phyloP scores from a whole-genome alignment of 495 filamentous ascomycete genomes.

The Trichoderma erinaceum region DNA sequence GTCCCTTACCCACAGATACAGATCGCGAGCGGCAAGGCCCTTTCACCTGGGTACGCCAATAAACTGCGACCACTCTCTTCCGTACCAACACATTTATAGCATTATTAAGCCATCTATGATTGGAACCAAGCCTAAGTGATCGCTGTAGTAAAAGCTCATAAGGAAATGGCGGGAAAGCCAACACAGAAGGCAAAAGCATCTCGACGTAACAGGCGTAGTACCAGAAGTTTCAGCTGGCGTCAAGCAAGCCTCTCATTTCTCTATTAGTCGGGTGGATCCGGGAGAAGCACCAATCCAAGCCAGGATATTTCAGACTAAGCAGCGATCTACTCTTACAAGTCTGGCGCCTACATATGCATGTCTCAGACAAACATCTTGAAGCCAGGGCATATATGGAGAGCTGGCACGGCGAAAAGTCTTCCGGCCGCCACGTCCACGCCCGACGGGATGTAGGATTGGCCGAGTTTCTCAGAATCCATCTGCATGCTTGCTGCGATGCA shows the following conservation, averaged over 20 bases:
- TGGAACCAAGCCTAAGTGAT: too few relatives aligned
- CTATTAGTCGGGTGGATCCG: background rate
- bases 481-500: background rate
- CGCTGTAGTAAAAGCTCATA: background rate
- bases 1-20: too few relatives aligned
- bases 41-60: too few relatives aligned
- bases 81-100: too few relatives aligned
- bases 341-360: slow-evolving; percentile 10
- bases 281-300: background rate
- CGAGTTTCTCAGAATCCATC: background rate
- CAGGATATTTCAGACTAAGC: background rate
- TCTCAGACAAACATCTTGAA: background rate
- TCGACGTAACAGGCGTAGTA: background rate
- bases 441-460: background rate
- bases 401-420: background rate
- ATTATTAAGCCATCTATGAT: too few relatives aligned
- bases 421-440: slow-evolving; percentile 3
- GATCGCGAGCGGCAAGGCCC: too few relatives aligned
- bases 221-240: slow-evolving; percentile 2
- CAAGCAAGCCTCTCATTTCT: slow-evolving; percentile 13
- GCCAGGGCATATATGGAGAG: background rate
- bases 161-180: background rate
- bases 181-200: background rate
- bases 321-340: background rate
- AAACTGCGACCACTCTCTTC: too few relatives aligned